Evolutionary conservation across 2,329 filamentous ascomycete species (phyloP).

Genomic region (Aureobasidium namibiae): DNA sequence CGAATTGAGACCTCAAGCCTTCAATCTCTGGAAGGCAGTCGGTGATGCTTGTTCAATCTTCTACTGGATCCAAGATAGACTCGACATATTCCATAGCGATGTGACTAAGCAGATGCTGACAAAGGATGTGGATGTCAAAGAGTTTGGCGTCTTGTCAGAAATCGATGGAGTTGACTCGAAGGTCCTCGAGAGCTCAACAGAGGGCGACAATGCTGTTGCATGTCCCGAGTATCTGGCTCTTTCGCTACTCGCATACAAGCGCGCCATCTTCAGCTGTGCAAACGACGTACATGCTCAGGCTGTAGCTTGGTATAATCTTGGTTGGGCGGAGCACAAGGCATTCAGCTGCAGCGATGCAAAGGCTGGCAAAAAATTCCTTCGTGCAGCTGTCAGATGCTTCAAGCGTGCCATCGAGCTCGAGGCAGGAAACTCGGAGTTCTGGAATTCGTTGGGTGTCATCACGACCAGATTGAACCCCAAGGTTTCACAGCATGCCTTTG

Average conservation of each 20-base stretch:
- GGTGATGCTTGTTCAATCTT: constrained; percentile 85
- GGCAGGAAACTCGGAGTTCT: constrained; percentile 89
- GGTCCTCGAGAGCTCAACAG: not conserved
- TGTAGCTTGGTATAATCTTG: constrained; percentile 94
- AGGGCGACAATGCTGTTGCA: not conserved
- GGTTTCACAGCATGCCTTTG: constrained; percentile 87
- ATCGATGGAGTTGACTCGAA: constrained; percentile 54
- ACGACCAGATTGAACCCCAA: constrained; percentile 78
- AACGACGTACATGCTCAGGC: constrained; percentile 80
- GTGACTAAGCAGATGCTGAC: constrained; percentile 53
- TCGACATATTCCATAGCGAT: constrained; percentile 53
- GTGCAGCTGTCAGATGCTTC: constrained; percentile 79
- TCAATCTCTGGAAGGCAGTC: constrained; percentile 92
- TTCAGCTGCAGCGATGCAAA: constrained; percentile 53
- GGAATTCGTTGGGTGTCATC: constrained; percentile 89
- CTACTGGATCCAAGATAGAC: constrained; percentile 63
- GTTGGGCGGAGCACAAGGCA: constrained; percentile 83
- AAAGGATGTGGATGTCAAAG: constrained; percentile 42
- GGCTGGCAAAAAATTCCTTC: constrained; percentile 59
- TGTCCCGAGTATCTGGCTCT: constrained; percentile 6
- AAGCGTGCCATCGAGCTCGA: constrained; percentile 94
- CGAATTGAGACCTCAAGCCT: constrained; percentile 57
- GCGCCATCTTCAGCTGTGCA: constrained; percentile 64
- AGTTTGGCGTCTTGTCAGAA: constrained; percentile 57
- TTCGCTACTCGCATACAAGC: constrained; percentile 69